Conservation (phyloP, 1,284 basidiomycete species). For the Apiotrichum mycotoxinovorans region DNA sequence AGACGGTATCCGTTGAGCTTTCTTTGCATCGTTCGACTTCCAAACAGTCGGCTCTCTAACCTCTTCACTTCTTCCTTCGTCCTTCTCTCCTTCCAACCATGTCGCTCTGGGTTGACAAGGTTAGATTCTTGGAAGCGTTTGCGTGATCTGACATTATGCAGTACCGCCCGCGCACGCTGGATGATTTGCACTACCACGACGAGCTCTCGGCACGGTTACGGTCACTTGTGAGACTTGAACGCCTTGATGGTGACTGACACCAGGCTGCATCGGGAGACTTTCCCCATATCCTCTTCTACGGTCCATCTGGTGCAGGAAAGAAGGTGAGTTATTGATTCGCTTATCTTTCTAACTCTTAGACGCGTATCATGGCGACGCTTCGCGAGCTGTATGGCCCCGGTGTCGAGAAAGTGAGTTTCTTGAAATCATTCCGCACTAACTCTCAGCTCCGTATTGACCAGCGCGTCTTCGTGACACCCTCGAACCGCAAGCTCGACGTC, state of each 20-base stretch:
- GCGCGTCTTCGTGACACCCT: constrained; percentile 90
- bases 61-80: not conserved
- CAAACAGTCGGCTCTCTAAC: too few relatives aligned
- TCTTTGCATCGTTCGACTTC: too few relatives aligned
- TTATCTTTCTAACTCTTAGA: constrained; percentile 50
- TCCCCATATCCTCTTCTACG: constrained; percentile 97
- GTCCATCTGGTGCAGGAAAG: constrained; percentile 94
- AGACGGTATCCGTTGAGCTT: too few relatives aligned
- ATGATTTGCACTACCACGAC: constrained; percentile 84
- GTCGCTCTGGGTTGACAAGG: constrained; percentile 88
- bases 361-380: constrained; percentile 83
- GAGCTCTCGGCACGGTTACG: constrained; percentile 74
- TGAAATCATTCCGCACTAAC: not conserved
- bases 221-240: constrained; percentile 61
- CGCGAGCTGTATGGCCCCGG: constrained; percentile 87
- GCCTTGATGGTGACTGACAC: not conserved
- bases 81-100: constrained; percentile 49
- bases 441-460: constrained; percentile 94
- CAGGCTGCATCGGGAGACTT: constrained; percentile 88
- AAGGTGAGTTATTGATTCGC: constrained; percentile 55
- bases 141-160: constrained; percentile 41
- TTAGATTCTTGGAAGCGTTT: constrained; percentile 40
- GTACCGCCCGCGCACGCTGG: constrained; percentile 81
- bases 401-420: constrained; percentile 72
- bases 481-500: constrained; percentile 90